Evolutionary conservation across 129 eudicot species (phyloP).

Genomic region (Helianthus tuberosus): DNA sequence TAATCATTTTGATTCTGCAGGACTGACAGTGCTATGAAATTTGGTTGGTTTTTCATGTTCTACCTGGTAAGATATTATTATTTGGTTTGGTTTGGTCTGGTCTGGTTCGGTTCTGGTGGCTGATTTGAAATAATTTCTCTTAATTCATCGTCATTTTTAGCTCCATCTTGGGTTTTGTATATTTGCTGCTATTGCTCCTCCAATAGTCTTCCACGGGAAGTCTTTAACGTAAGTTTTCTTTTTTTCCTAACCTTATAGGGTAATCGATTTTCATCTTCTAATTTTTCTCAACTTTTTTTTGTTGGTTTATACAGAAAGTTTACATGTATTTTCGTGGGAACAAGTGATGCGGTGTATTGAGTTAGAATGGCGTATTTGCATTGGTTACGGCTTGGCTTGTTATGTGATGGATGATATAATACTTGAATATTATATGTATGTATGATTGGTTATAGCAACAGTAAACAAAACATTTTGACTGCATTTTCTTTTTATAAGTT

Average conservation of each 20-base stretch:
- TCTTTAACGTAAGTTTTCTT: slow-evolving; percentile 77
- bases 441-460: slow-evolving; percentile 31
- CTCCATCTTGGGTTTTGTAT: slow-evolving; percentile 89
- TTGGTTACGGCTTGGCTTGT: slow-evolving; percentile 22
- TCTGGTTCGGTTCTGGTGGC: not conserved
- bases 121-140: slow-evolving; percentile 20
- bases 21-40: slow-evolving; percentile 96
- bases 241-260: not conserved
- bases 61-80: slow-evolving; percentile 63
- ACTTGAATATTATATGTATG: slow-evolving; percentile 29
- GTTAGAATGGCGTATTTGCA: not conserved
- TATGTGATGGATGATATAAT: slow-evolving; percentile 8
- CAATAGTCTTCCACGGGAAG: slow-evolving; percentile 86
- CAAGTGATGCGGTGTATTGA: slow-evolving; percentile 48
- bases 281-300: slow-evolving; percentile 3
- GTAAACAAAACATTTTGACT: slow-evolving; percentile 20
- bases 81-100: not conserved
- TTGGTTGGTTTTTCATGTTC: slow-evolving; percentile 88
- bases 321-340: slow-evolving; percentile 86
- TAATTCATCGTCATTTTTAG: slow-evolving; percentile 44
- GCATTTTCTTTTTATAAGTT: slow-evolving; percentile 19
- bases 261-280: slow-evolving; percentile 4
- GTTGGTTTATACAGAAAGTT: slow-evolving; percentile 68
- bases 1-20: slow-evolving; percentile 45
- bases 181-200: slow-evolving; percentile 98